Evolutionary conservation across 306 rosid species (phyloP).

Genomic region (Prunus mume): DNA sequence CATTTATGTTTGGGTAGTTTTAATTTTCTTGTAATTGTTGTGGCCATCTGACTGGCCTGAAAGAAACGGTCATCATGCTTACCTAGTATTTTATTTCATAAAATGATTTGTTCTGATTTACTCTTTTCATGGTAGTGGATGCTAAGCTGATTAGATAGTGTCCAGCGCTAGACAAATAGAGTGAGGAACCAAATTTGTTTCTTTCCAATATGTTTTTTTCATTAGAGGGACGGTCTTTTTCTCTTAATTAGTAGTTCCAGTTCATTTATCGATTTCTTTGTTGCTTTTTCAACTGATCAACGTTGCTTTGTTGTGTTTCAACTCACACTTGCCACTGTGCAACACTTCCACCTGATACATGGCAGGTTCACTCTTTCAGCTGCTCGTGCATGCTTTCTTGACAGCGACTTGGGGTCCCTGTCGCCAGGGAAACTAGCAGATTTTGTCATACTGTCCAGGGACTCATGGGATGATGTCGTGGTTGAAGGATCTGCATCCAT

Average conservation of each 20-base stretch:
- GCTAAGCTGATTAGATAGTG: not conserved
- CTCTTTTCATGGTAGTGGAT: too few relatives aligned
- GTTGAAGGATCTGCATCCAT: slow-evolving; percentile 58
- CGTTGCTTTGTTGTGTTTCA: not conserved
- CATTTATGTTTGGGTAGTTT: too few relatives aligned
- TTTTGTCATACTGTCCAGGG: slow-evolving; percentile 60
- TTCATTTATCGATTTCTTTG: not conserved
- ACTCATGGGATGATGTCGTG: slow-evolving; percentile 62
- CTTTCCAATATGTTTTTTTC: not conserved
- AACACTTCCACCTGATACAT: not conserved
- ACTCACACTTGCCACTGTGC: not conserved
- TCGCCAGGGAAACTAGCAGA: slow-evolving; percentile 77
- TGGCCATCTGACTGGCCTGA: too few relatives aligned
- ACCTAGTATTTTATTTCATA: too few relatives aligned
- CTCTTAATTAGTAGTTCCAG: not conserved
- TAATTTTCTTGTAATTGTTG: too few relatives aligned
- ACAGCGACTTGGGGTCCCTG: slow-evolving; percentile 63
- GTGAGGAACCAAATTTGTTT: not conserved
- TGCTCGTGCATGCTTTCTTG: slow-evolving; percentile 83
- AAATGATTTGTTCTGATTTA: too few relatives aligned
- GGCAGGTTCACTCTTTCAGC: slow-evolving; percentile 77
- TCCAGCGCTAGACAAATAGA: not conserved
- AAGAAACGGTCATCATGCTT: too few relatives aligned
- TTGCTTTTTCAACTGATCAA: not conserved
- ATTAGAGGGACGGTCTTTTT: not conserved